These are phyloP conservation scores for Obelidium mucronatum DNA, from an alignment of 192 early-diverging fungal genomes.

Conservation along the genomic window DNA sequence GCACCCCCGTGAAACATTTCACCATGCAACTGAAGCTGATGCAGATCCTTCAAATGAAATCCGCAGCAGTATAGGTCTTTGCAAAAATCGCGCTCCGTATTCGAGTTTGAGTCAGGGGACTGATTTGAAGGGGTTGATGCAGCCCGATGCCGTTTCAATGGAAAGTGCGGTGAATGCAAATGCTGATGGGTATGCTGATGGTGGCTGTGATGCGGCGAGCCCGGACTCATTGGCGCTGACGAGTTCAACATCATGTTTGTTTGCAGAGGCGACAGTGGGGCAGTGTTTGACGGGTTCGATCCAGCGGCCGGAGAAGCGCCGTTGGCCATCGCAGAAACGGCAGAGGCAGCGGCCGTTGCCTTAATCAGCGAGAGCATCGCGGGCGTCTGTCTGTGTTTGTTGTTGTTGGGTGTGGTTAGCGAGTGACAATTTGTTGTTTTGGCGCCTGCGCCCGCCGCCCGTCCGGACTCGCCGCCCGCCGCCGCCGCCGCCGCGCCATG, in stretches of 20 bases:
- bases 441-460: too few relatives aligned
- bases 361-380: not conserved
- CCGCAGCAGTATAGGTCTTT: conserved; percentile 93
- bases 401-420: not conserved
- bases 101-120: not conserved
- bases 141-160: not conserved
- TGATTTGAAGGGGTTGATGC: not conserved
- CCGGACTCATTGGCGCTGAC: not conserved
- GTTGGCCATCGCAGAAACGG: not conserved
- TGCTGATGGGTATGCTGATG: not conserved
- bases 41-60: conserved; percentile 80
- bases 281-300: not conserved
- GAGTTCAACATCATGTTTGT: not conserved
- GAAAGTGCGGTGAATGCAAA: not conserved
- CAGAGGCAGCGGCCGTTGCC: not conserved
- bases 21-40: conserved; percentile 89
- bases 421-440: not conserved
- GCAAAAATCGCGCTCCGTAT: conserved; percentile 79
- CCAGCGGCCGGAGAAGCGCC: not conserved
- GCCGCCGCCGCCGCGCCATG: too few relatives aligned
- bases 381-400: not conserved
- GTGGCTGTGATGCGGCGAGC: too few relatives aligned
- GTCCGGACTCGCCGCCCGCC: too few relatives aligned
- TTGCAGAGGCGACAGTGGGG: not conserved
- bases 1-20: conserved; percentile 76